Conservation (phyloP, 2,329 filamentous ascomycete genomes). For the Didymella arachidicola region DNA sequence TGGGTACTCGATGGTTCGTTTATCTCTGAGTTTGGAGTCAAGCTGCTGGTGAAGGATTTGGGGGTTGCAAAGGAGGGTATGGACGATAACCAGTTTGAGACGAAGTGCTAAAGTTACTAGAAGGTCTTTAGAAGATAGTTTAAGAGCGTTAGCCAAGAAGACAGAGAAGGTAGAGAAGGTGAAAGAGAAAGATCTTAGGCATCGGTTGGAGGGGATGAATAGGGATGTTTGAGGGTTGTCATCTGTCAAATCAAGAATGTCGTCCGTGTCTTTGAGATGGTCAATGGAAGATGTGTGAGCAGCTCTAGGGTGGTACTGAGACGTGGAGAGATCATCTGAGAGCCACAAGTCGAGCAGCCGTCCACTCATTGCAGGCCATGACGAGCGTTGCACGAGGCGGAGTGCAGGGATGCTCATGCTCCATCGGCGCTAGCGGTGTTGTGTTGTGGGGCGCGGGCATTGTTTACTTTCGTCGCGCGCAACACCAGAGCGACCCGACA, state of each 20-base stretch:
- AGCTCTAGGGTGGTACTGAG: too few species aligned
- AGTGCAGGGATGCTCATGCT: conserved; percentile 20
- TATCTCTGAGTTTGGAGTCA: conserved; percentile 47
- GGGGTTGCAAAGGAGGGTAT: conserved; percentile 50
- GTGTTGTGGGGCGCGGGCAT: conserved; percentile 8
- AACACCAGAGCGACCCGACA: conserved; percentile 19
- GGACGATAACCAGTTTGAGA: conserved; percentile 42
- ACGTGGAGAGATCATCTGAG: too few species aligned
- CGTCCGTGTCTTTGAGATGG: too few species aligned
- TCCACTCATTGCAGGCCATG: too few species aligned
- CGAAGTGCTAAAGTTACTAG: too few species aligned
- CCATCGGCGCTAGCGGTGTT: conserved; percentile 7
- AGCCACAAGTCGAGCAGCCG: too few species aligned
- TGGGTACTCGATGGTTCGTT: conserved; percentile 29
- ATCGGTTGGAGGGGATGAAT: conserved; percentile 7
- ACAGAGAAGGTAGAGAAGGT: conserved; percentile 1
- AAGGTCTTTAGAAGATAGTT: too few species aligned
- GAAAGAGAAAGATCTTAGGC: conserved; percentile 1
- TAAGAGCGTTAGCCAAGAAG: too few species aligned
- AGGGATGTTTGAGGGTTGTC: not conserved
- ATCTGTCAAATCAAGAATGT: too few species aligned
- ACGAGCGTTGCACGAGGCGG: not conserved
- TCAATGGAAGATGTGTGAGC: too few species aligned
- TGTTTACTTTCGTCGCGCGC: conserved; percentile 27
- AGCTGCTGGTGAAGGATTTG: conserved; percentile 48